Evolutionary conservation across 2,329 filamentous ascomycete genomes (phyloP).

Genomic region (Alternaria triticina): DNA sequence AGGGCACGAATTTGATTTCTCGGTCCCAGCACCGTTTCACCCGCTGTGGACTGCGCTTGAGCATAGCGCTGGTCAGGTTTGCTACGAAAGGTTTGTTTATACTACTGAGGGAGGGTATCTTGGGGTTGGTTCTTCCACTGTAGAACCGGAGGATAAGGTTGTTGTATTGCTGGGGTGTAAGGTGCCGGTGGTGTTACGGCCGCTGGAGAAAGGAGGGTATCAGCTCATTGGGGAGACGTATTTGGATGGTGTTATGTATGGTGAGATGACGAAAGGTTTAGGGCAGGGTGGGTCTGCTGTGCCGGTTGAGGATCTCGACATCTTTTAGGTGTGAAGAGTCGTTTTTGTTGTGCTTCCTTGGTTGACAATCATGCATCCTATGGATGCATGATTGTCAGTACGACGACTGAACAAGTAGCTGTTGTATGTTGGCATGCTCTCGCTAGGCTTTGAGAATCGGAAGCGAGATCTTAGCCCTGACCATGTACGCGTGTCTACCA

Average conservation of each 20-base stretch:
- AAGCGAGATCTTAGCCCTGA: too few species aligned
- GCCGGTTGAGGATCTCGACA: neutral
- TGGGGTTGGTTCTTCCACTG: neutral
- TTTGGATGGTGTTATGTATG: neutral
- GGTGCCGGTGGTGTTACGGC: neutral
- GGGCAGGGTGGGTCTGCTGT: accelerated
- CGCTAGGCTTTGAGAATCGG: too few species aligned
- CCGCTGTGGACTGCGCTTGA: neutral
- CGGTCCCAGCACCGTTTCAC: neutral
- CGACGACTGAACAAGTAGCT: too few species aligned
- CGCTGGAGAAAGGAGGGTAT: neutral
- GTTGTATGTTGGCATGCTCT: too few species aligned
- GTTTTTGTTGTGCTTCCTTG: too few species aligned
- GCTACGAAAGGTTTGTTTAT: neutral
- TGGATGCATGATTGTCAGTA: too few species aligned
- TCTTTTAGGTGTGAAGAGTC: neutral
- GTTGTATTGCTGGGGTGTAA: neutral
- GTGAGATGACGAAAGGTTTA: neutral
- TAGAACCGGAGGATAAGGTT: neutral
- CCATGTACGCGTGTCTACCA: too few species aligned
- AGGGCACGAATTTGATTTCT: too few species aligned
- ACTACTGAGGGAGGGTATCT: neutral
- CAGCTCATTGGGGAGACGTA: neutral
- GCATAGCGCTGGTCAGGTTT: neutral
- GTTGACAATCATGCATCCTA: too few species aligned